Evolutionary conservation across 148 eudicot species (phyloP), one percentile per base, ranked within the genome.

Genomic region (Amaranthus cruentus): DNA sequence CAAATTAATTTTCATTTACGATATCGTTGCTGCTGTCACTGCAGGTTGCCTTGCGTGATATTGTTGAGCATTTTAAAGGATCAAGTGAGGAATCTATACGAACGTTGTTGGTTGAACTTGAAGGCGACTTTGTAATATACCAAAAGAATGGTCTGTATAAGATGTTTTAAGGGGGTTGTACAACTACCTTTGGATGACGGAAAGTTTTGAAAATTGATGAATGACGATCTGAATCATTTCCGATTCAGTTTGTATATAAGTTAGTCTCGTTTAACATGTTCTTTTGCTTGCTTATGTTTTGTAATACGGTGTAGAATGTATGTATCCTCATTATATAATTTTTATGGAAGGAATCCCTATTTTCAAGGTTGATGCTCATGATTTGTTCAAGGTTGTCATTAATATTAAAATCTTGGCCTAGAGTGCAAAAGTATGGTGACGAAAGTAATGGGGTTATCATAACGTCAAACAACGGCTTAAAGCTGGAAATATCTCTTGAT

Each of bases 11-110:
- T 21, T 57, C 72, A 56, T 55, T 0, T 38, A 18, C 10, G 52
- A 38, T 44, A 47, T 62, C 59, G 47, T 47, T 10, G 11, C 18
- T 51, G 0, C 46, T 21, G 51, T 15, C 6, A 62, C 60, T 86
- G 76, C 85, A 91, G 97, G 91, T 87, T 82, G 43, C 81, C 59
- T 73, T 87, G 54, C 75, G 82, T 49, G 90, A 82, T 73, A 62
- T 91, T 50, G 18, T 85, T 81, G 66, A 73, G 57, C 88, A 86
- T 66, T 91, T 91, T 78, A 61, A 46, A 62, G 91, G 85, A 50
- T 84, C 89, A 7, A 77, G 72, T 42, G 84, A 86, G 64, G 88
- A 82, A 73, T 47, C 73, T 9, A 63, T 87, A n/a, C 58, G 79
- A 46, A 76, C 75, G 74, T 67, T 91, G 77, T 78, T 91, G 68